Evolutionary conservation across 352 stramenopile species (phyloP), one percentile per base, ranked within the genome.

Genomic region (Phytopythium sindhum): DNA sequence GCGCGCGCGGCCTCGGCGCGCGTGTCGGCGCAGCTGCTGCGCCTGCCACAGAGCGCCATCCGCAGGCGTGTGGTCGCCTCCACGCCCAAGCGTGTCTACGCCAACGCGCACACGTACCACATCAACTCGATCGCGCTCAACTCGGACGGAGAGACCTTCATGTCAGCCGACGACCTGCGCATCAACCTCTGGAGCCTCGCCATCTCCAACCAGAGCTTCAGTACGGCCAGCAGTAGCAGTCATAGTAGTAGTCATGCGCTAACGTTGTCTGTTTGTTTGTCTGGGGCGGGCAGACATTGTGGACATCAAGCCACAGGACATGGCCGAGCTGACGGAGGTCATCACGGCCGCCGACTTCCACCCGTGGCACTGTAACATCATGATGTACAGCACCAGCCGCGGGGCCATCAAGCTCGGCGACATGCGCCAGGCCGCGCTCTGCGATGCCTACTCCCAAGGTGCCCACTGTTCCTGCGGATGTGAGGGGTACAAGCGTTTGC

Each of bases 301-400:
- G 21, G 96, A 99, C 72, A 97, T 99, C 62, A 99, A 99, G 74
- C 96, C 96, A 23, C 79, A 78, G 31, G 98, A 98, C 68, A 99
- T 99, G 96, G 95, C 98, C 53, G 95, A 98, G 61, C 88, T 99
- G 11, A 98, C 89, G 0, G 96, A 99, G 67, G 96, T 99, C 29
- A 98, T 99, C 69, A 98, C 96, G 44, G 80, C 89, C 11, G 88
- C 93, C 11, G 80, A 96, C 53, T 99, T 98, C 59, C 96, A 99
- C 68, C 96, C 96, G 42, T 89, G 76, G 50, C 81, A 98, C 47
- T 97, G 91, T 71, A 96, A 97, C 69, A 88, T 97, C 44, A 97
- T 99, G 78, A 95, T 98, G 83, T 98, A 98, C 76, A 97, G 86
- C 67, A 98, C 87, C 21, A 98, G 90, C 72, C 77, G 90, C 24